These are phyloP conservation scores for Moesziomyces aphidis DNA, from an alignment of 1,284 basidiomycete species.

Conservation along the genomic window DNA sequence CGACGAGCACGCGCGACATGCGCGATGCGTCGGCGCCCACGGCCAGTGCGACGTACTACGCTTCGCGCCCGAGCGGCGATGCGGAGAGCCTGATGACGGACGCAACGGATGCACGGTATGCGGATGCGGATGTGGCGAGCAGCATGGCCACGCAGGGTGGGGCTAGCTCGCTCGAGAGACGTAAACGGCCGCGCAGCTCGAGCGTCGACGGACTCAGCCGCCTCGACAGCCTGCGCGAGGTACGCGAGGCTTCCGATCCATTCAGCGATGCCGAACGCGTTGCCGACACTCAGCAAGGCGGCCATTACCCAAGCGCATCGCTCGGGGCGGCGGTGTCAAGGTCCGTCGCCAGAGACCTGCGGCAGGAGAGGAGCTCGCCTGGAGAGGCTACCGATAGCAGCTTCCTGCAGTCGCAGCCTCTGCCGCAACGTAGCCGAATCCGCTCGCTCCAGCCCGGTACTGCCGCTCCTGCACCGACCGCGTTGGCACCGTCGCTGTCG, in stretches of 20 bases:
- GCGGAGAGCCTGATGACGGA: slow-evolving; percentile 5
- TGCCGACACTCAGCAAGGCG: slow-evolving; percentile 5
- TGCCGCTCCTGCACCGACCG: slow-evolving; percentile 18
- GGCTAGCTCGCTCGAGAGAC: slow-evolving; percentile 7
- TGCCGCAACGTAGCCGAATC: slow-evolving; percentile 27
- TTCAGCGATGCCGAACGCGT: slow-evolving; percentile 12
- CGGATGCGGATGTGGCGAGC: slow-evolving; percentile 28
- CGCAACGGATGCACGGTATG: slow-evolving; percentile 10
- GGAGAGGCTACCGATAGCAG: background rate
- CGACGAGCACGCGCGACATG: slow-evolving; percentile 38
- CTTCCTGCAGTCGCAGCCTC: slow-evolving; percentile 10
- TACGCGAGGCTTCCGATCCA: slow-evolving; percentile 15
- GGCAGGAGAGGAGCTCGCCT: background rate
- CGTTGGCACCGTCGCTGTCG: slow-evolving; percentile 30
- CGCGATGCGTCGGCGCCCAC: slow-evolving; percentile 5
- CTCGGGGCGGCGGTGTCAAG: slow-evolving; percentile 44
- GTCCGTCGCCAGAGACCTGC: slow-evolving; percentile 11
- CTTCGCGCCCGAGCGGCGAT: slow-evolving; percentile 10
- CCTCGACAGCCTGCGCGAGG: slow-evolving; percentile 40
- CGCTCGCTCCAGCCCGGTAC: slow-evolving; percentile 31
- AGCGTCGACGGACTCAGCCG: slow-evolving; percentile 17
- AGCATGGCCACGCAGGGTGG: slow-evolving; percentile 43
- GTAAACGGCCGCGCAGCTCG: slow-evolving; percentile 32
- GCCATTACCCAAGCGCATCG: slow-evolving; percentile 42
- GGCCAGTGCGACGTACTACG: slow-evolving; percentile 11